These are phyloP conservation scores for Pyrrhoderma noxium DNA, from an alignment of 1,284 basidiomycete genomes.

Conservation along the genomic window DNA sequence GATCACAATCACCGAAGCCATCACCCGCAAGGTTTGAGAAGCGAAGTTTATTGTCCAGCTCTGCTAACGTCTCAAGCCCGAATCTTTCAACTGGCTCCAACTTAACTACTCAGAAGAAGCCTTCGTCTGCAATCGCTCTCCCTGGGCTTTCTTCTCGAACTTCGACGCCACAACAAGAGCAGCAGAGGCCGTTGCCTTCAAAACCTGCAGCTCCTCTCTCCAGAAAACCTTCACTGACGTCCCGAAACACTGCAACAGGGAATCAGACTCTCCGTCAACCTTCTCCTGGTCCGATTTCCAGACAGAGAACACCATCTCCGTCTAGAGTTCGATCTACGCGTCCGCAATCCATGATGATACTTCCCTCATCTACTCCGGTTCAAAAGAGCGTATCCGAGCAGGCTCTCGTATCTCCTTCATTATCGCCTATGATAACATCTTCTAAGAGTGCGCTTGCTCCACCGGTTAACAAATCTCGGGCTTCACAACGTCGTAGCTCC, in stretches of 20 bases:
- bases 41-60: slow-evolving; percentile 5
- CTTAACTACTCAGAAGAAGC: neutral
- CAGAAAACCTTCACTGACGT: slow-evolving; percentile 9
- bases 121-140: neutral
- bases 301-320: slow-evolving; percentile 21
- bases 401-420: slow-evolving; percentile 20
- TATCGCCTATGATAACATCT: slow-evolving; percentile 17
- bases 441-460: slow-evolving; percentile 35
- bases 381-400: slow-evolving; percentile 36
- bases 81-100: neutral
- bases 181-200: neutral
- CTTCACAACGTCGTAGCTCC: slow-evolving; percentile 52
- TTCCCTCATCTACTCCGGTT: slow-evolving; percentile 42
- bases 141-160: neutral
- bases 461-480: slow-evolving; percentile 30
- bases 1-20: slow-evolving; percentile 30
- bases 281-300: slow-evolving; percentile 30
- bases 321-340: slow-evolving; percentile 27
- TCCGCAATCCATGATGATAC: slow-evolving; percentile 56
- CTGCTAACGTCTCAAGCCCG: neutral
- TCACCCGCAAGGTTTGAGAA: slow-evolving; percentile 7
- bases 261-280: slow-evolving; percentile 21
- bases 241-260: slow-evolving; percentile 13
- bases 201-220: slow-evolving; percentile 5
- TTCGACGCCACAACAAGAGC: neutral